phyloP scores from a whole-genome alignment of 2,329 filamentous ascomycete genomes.

The Aspergillus terreus region DNA sequence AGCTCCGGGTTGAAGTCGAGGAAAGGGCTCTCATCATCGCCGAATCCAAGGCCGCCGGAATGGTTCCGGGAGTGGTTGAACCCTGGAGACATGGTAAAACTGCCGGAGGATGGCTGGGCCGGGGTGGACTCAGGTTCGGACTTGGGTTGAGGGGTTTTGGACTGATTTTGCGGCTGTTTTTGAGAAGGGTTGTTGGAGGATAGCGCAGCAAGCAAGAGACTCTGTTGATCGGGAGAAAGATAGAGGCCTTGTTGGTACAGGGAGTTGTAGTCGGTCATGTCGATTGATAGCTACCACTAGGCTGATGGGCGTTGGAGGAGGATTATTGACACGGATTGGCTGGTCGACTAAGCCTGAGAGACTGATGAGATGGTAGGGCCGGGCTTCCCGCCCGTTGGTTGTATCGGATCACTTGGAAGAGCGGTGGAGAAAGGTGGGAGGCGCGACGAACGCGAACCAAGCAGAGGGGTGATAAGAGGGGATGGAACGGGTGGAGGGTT shows the following conservation, averaged over 20 bases:
- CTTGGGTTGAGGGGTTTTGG: constrained; percentile 18
- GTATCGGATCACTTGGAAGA: constrained; percentile 12
- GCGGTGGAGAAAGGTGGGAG: not conserved
- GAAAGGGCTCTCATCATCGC: constrained; percentile 69
- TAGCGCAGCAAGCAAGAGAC: constrained; percentile 69
- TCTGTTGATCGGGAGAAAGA: constrained; percentile 73
- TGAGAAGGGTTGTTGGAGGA: constrained; percentile 60
- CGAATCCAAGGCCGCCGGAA: constrained; percentile 49
- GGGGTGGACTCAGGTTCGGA: constrained; percentile 24
- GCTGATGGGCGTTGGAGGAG: not conserved
- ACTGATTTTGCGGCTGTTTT: constrained; percentile 22
- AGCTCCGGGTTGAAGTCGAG: constrained; percentile 79
- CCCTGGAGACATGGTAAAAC: constrained; percentile 31
- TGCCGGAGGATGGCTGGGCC: constrained; percentile 44
- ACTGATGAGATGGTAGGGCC: constrained; percentile 11
- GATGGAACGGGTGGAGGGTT: not conserved
- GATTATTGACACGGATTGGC: not conserved
- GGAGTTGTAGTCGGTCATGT: constrained; percentile 38
- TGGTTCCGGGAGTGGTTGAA: constrained; percentile 33
- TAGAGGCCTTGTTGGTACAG: constrained; percentile 57
- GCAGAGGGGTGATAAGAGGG: not conserved
- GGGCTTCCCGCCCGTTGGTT: constrained; percentile 34
- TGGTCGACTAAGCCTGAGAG: not conserved
- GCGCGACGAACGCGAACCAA: not conserved
- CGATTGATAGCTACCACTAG: constrained; percentile 2